These are phyloP conservation scores for Paralagenidium karlingii DNA, from an alignment of 352 stramenopile species.

Conservation along the genomic window DNA sequence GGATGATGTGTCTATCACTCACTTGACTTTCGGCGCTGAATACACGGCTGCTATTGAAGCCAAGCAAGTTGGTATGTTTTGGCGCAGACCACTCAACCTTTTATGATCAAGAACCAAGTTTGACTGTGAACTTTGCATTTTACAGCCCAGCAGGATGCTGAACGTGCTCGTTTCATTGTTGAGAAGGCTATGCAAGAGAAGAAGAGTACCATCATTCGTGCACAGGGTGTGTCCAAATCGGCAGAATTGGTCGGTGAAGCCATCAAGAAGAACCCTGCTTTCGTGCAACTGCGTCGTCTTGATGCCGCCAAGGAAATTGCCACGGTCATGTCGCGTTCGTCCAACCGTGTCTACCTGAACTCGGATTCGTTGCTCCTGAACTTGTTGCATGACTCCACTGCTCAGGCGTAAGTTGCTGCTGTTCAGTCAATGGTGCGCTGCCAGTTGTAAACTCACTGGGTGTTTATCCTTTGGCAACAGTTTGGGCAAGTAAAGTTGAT, in stretches of 20 bases:
- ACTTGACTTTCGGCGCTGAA: slow-evolving; percentile 97
- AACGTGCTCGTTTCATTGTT: slow-evolving; percentile 97
- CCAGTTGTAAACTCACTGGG: too few species aligned
- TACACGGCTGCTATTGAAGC: slow-evolving; percentile 98
- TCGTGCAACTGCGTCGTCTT: slow-evolving; percentile 98
- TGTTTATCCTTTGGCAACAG: too few species aligned
- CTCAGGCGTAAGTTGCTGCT: too few species aligned
- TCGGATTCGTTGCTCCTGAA: slow-evolving; percentile 97
- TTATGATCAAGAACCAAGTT: neutral
- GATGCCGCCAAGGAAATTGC: slow-evolving; percentile 99
- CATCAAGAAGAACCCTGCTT: slow-evolving; percentile 99
- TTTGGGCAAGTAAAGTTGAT: too few species aligned
- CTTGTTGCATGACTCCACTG: slow-evolving; percentile 69
- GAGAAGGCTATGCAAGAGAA: slow-evolving; percentile 98
- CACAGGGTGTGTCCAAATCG: slow-evolving; percentile 97
- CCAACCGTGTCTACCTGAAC: slow-evolving; percentile 98
- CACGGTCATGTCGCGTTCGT: slow-evolving; percentile 87
- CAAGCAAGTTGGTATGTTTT: slow-evolving; percentile 92
- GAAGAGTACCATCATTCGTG: slow-evolving; percentile 96
- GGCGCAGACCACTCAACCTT: neutral
- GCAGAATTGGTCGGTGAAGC: slow-evolving; percentile 96
- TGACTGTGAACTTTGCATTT: neutral
- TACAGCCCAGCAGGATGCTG: slow-evolving; percentile 96
- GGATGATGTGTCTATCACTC: slow-evolving; percentile 99
- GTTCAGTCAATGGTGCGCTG: too few species aligned